Conservation (phyloP, 495 filamentous ascomycete species). For the Copromyces sp. region DNA sequence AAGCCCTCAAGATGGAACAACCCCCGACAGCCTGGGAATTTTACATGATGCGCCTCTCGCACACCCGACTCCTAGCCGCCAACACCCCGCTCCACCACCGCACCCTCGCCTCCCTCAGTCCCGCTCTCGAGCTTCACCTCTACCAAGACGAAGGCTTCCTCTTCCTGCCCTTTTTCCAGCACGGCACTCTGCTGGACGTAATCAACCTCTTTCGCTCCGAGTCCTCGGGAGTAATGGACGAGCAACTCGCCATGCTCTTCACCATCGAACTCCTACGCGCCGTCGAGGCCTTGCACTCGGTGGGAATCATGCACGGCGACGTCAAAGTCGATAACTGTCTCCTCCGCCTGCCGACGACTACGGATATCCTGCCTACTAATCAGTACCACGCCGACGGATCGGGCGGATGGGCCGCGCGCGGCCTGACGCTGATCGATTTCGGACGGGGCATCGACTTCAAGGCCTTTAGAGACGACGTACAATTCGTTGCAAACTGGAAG, state of each 20-base stretch:
- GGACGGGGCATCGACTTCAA: slow-evolving; percentile 91
- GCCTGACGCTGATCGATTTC: slow-evolving; percentile 84
- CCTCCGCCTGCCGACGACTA: slow-evolving; percentile 59
- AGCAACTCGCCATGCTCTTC: slow-evolving; percentile 88
- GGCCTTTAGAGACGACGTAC: slow-evolving; percentile 62
- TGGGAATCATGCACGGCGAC: slow-evolving; percentile 80
- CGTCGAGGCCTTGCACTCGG: slow-evolving; percentile 72
- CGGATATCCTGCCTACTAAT: slow-evolving; percentile 24
- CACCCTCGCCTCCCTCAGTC: slow-evolving; percentile 62
- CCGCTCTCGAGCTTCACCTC: slow-evolving; percentile 78
- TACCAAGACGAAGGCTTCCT: slow-evolving; percentile 77
- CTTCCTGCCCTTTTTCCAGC: slow-evolving; percentile 74
- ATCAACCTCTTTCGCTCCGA: slow-evolving; percentile 78
- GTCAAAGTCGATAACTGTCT: slow-evolving; percentile 93
- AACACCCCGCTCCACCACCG: slow-evolving; percentile 34
- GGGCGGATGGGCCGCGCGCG: slow-evolving; percentile 71
- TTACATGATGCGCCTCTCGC: slow-evolving; percentile 79
- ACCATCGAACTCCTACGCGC: slow-evolving; percentile 84
- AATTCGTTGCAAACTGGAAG: slow-evolving; percentile 94
- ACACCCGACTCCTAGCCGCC: slow-evolving; percentile 54
- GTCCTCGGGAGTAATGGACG: slow-evolving; percentile 65
- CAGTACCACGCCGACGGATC: slow-evolving; percentile 61
- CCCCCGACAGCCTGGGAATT: slow-evolving; percentile 91
- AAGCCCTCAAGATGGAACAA: slow-evolving; percentile 85
- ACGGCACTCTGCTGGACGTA: slow-evolving; percentile 87